A percentile compares a stretch with the other conserved stretches of the same genome.
Conservation (phyloP, 345 rosid species). For the Raphanus raphanistrum region DNA sequence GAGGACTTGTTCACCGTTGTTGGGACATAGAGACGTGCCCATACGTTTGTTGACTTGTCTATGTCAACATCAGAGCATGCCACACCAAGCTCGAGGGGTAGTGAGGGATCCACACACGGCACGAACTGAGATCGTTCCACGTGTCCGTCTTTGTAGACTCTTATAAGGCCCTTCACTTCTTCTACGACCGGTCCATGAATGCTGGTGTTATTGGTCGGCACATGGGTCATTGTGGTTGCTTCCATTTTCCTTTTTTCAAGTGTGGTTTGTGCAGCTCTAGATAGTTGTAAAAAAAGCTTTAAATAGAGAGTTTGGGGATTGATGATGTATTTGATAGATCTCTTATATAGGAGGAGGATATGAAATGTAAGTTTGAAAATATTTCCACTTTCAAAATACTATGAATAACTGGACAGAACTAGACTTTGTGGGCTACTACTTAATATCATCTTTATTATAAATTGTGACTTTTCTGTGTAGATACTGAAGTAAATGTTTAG, state of each 20-base stretch:
- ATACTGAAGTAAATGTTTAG: conserved; percentile 22
- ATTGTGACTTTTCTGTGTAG: background rate
- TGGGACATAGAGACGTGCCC: conserved; percentile 75
- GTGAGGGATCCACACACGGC: conserved; percentile 47
- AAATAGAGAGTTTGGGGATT: conserved; percentile 12
- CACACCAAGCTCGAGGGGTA: conserved; percentile 51
- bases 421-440: conserved; percentile 6
- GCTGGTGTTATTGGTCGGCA: conserved; percentile 23
- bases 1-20: conserved; percentile 5
- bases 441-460: background rate
- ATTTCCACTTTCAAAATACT: background rate
- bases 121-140: conserved; percentile 59
- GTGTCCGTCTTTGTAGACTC: conserved; percentile 63
- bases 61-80: conserved; percentile 53
- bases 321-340: conserved; percentile 11
- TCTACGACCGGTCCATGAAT: conserved; percentile 48
- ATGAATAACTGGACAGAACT: conserved; percentile 17
- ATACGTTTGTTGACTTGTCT: conserved; percentile 51
- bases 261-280: conserved; percentile 8
- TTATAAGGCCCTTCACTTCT: conserved; percentile 61
- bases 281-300: background rate
- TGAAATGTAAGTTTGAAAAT: conserved; percentile 7
- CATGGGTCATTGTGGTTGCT: conserved; percentile 29
- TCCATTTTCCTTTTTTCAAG: conserved; percentile 24
- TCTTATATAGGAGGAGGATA: conserved; percentile 24